Percentiles rank a stretch among this genome's conserved stretches.
Evolutionary conservation across 257 asterid species (phyloP).

Genomic region (Solanum infundibuliforme): DNA sequence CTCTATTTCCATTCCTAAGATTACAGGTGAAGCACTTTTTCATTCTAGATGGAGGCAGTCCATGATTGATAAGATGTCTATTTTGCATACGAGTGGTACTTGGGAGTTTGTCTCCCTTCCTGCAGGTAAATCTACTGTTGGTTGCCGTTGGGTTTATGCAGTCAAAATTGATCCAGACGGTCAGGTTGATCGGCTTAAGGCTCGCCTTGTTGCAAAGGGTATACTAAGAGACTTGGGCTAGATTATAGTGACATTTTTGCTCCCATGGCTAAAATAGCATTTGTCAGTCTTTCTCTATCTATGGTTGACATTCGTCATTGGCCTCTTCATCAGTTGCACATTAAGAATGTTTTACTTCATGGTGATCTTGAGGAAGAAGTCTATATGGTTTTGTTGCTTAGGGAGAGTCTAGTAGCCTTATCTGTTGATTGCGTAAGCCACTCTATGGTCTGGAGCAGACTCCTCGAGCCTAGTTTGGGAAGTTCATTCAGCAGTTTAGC

Average conservation of each 20-base stretch:
- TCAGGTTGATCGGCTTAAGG: not conserved
- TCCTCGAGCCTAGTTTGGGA: not conserved
- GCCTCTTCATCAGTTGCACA: not conserved
- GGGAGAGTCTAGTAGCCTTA: not conserved
- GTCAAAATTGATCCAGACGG: not conserved
- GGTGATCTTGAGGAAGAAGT: not conserved
- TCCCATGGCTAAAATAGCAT: not conserved
- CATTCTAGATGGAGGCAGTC: not conserved
- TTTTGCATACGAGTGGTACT: not conserved
- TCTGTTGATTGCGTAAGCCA: not conserved
- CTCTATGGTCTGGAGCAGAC: not conserved
- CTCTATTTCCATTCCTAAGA: not conserved
- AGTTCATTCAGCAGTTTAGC: not conserved
- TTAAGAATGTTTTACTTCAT: not conserved
- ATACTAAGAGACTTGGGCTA: not conserved
- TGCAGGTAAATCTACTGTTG: not conserved
- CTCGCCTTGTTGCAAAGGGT: not conserved
- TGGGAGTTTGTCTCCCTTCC: not conserved
- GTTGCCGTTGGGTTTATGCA: not conserved
- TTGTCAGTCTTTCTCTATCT: not conserved
- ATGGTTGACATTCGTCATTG: not conserved
- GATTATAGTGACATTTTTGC: not conserved
- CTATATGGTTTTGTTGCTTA: not conserved
- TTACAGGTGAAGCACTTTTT: not conserved
- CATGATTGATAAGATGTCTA: not conserved